phyloP scores from a whole-genome alignment of 208 protist species.

The Tritrichomonas musculus region DNA sequence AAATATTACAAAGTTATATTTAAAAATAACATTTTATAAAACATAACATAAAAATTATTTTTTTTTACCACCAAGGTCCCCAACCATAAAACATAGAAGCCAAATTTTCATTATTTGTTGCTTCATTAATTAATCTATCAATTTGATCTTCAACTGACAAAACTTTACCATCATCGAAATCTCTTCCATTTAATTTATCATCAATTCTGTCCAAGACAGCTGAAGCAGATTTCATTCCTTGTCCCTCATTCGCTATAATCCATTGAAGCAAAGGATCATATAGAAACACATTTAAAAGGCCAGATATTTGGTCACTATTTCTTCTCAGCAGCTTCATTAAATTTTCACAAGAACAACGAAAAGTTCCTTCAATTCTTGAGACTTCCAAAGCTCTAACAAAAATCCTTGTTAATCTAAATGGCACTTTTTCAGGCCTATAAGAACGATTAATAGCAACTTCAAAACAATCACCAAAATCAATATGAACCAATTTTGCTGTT shows the following conservation, averaged over 20 bases:
- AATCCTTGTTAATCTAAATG: conserved; percentile 34
- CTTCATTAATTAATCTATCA: not conserved
- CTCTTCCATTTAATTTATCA: not conserved
- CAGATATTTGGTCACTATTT: not conserved
- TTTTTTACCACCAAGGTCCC: conserved; percentile 24
- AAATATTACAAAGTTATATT: too few relatives aligned
- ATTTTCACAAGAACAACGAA: conserved; percentile 1
- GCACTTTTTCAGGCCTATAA: conserved; percentile 25
- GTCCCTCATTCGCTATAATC: not conserved
- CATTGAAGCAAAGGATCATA: conserved; percentile 22
- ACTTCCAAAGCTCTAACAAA: conserved; percentile 19
- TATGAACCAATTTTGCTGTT: not conserved
- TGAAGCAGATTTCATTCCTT: not conserved
- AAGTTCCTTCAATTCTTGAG: conserved; percentile 34
- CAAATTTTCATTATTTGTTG: conserved; percentile 7
- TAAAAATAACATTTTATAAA: not conserved
- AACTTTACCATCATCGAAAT: not conserved
- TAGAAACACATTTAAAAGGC: not conserved
- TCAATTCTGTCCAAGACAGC: not conserved
- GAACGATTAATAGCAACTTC: not conserved
- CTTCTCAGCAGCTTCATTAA: not conserved
- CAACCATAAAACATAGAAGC: not conserved
- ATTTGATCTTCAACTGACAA: not conserved
- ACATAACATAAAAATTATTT: not conserved
- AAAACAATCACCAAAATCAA: conserved; percentile 33